Percentiles rank a stretch among this genome's conserved stretches.
Evolutionary conservation across 352 stramenopile species (phyloP).

Genomic region (Phytophthora ramorum): DNA sequence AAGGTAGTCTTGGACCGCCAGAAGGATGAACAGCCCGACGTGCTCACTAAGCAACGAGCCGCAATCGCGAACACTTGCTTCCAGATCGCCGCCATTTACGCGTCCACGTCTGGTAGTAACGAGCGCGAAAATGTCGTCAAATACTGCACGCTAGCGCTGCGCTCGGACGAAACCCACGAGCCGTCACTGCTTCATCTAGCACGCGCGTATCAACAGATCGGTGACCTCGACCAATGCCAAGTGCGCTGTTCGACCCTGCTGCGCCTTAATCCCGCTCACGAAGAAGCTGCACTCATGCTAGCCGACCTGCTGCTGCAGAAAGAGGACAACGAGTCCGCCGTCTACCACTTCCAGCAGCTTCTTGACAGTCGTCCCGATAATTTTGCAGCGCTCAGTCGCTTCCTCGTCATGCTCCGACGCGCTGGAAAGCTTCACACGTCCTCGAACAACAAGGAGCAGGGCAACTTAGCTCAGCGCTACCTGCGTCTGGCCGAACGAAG

Average conservation of each 20-base stretch:
- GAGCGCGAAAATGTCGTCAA: slow-evolving; percentile 76
- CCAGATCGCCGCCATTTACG: slow-evolving; percentile 80
- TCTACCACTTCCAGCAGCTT: slow-evolving; percentile 91
- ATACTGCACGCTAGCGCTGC: slow-evolving; percentile 80
- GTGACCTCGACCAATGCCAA: slow-evolving; percentile 90
- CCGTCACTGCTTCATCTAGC: slow-evolving; percentile 87
- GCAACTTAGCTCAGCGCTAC: slow-evolving; percentile 56
- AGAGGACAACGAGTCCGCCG: slow-evolving; percentile 88
- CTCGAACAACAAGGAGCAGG: slow-evolving; percentile 35
- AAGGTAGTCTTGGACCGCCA: slow-evolving; percentile 85
- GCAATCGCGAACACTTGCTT: slow-evolving; percentile 87
- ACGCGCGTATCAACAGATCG: slow-evolving; percentile 65
- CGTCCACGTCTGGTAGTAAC: slow-evolving; percentile 27
- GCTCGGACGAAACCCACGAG: slow-evolving; percentile 84
- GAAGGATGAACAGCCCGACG: slow-evolving; percentile 84
- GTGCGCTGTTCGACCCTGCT: slow-evolving; percentile 84
- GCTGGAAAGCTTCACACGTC: slow-evolving; percentile 78
- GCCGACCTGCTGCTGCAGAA: slow-evolving; percentile 91
- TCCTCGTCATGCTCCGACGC: slow-evolving; percentile 89
- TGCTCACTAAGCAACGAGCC: slow-evolving; percentile 76
- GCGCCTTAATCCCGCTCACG: slow-evolving; percentile 78
- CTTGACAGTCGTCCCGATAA: slow-evolving; percentile 91
- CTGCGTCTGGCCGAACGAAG: slow-evolving; percentile 84
- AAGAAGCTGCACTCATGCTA: slow-evolving; percentile 92
- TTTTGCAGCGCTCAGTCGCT: slow-evolving; percentile 88